Base-by-base conservation (phyloP, 768 basidiomycete species). In the Boletellus emodensis region DNA sequence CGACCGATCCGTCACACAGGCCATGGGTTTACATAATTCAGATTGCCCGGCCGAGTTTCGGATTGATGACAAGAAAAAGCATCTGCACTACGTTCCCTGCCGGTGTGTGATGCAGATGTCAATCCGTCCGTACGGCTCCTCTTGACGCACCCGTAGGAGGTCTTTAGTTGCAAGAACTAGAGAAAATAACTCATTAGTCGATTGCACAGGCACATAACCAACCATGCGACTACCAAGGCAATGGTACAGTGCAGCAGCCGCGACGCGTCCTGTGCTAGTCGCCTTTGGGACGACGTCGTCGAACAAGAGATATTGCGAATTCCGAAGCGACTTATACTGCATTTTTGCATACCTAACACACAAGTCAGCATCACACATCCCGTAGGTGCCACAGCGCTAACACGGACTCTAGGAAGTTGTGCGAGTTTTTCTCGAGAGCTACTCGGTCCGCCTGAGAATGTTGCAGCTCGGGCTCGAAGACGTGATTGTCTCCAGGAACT, bases 181-280 rank as follows among this genome's bases (percentile, higher is more conserved):
- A 40, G 13, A 46, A 30, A 33, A 39, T 50, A 8, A 32, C 22
- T 26, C 17, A 32, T 38, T 22, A 43, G 28, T 28, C 20, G n/a
- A 18, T n/a, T 5, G 34, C 32, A n/a, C 13, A 32, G 40, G 26
- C 40, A 26, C 13, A 34, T 32, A 22, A 34, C 32, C 10, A 17
- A 14, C 15, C 44, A 15, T 13, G 15, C 32, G 65, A 76, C 34
- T 51, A 90, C 90, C 89, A 38, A 93, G 75, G 63, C 89, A 90
- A 57, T 93, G 88, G 65, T 93, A 90, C 64, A 93, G 84, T 4
- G 83, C 90, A 14, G 86, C 81, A 9, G 90, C 83, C 10, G 87
- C 90, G 34, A 92, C 85, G 61, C 84, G 87, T 10, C 80, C 75
- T 4, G 85, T 87, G 58, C 84, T 89, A 1, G 84, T 80, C 39